phyloP scores from a whole-genome alignment of 345 rosid species.

The Populus tremula region DNA sequence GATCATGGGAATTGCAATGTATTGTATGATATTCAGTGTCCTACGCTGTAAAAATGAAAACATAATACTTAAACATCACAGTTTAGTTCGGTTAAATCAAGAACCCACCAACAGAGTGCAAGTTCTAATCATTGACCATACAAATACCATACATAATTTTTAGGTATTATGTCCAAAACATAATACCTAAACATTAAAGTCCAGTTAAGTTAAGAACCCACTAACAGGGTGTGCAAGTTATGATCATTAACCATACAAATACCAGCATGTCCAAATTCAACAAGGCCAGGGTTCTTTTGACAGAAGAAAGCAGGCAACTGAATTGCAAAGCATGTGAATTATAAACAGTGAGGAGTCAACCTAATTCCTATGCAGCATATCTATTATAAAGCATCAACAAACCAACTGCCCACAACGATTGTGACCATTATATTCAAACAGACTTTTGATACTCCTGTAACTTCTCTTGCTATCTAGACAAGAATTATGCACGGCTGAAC shows the following conservation, averaged over 20 bases:
- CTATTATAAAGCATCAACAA: neutral
- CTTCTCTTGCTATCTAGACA: neutral
- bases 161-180: too few relatives aligned
- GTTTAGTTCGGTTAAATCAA: too few relatives aligned
- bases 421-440: neutral
- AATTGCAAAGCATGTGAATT: neutral
- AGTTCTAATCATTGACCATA: too few relatives aligned
- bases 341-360: neutral
- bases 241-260: neutral
- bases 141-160: too few relatives aligned
- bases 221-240: neutral
- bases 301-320: neutral
- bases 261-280: neutral
- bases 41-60: too few relatives aligned
- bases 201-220: too few relatives aligned
- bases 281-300: neutral
- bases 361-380: neutral
- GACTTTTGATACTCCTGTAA: neutral
- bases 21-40: too few relatives aligned
- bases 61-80: too few relatives aligned
- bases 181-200: too few relatives aligned
- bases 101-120: too few relatives aligned
- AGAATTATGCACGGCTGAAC: neutral
- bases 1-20: too few relatives aligned
- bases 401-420: neutral